phyloP scores from a whole-genome alignment of 495 filamentous ascomycete species.

The Penicillium chermesinum region DNA sequence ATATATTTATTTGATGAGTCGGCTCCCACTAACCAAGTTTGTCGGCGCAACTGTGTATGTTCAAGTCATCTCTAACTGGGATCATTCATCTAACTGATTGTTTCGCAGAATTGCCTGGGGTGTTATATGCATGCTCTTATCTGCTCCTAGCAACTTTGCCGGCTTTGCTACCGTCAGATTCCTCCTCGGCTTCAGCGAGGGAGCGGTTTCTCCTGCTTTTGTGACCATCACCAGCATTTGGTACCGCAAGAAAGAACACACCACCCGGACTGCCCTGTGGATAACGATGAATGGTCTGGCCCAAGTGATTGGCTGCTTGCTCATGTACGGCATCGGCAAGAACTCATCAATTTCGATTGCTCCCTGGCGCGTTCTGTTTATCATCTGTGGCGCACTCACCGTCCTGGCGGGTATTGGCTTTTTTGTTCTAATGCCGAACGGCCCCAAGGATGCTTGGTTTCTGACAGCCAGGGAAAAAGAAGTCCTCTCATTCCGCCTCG shows the following conservation, averaged over 20 bases:
- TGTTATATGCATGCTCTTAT: conserved; percentile 46
- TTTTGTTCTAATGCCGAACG: conserved; percentile 52
- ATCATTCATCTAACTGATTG: background rate
- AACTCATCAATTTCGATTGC: conserved; percentile 28
- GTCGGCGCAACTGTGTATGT: conserved; percentile 22
- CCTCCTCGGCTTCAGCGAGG: conserved; percentile 47
- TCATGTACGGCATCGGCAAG: conserved; percentile 53
- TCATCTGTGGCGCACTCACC: conserved; percentile 49
- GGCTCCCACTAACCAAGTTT: conserved; percentile 45
- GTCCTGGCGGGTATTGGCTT: conserved; percentile 46
- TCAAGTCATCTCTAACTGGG: background rate
- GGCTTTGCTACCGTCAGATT: conserved; percentile 43
- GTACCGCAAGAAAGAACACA: conserved; percentile 44
- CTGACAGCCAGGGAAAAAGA: conserved; percentile 48
- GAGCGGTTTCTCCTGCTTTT: conserved; percentile 27
- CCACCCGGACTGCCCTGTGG: conserved; percentile 36
- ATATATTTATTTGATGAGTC: conserved; percentile 49
- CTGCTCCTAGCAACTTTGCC: conserved; percentile 40
- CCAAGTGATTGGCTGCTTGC: conserved; percentile 48
- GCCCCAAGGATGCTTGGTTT: conserved; percentile 55
- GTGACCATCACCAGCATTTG: conserved; percentile 28
- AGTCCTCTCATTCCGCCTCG: conserved; percentile 50
- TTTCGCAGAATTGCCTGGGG: conserved; percentile 36
- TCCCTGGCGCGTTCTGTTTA: conserved; percentile 45
- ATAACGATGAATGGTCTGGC: conserved; percentile 53